Evolutionary conservation across 2,329 filamentous ascomycete genomes (phyloP).

Genomic region (Penicillium frequentans): DNA sequence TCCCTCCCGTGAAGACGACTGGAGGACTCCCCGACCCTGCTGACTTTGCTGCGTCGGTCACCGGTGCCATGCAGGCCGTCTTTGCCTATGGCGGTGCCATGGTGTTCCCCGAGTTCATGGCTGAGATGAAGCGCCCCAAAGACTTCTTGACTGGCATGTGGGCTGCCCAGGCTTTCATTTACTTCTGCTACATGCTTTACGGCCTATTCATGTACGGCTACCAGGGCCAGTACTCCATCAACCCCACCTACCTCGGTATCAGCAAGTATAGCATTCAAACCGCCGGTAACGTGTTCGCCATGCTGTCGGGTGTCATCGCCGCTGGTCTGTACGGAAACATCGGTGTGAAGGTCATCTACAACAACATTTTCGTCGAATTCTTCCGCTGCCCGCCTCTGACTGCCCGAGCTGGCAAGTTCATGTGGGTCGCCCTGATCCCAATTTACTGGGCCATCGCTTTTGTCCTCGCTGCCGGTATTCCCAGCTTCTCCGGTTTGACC

Average conservation of each 20-base stretch:
- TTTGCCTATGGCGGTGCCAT: conserved; percentile 44
- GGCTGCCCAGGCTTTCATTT: conserved; percentile 39
- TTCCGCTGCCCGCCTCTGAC: conserved; percentile 52
- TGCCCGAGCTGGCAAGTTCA: conserved; percentile 49
- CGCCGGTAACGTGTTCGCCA: conserved; percentile 45
- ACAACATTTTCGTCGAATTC: conserved; percentile 53
- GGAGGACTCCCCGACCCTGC: conserved; percentile 29
- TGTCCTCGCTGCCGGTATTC: conserved; percentile 55
- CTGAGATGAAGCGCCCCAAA: conserved; percentile 38
- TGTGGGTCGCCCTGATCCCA: conserved; percentile 54
- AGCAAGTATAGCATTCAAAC: conserved; percentile 51
- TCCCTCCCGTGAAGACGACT: conserved; percentile 37
- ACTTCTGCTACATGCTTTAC: conserved; percentile 36
- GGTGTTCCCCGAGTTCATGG: conserved; percentile 49
- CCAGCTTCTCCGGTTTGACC: conserved; percentile 51
- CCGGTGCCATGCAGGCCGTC: conserved; percentile 20
- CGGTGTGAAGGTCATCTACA: conserved; percentile 51
- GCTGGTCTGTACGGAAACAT: conserved; percentile 53
- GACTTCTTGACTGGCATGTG: conserved; percentile 40
- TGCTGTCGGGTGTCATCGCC: conserved; percentile 49
- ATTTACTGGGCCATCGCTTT: conserved; percentile 61
- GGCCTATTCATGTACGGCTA: conserved; percentile 33
- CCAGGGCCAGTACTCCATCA: conserved; percentile 50
- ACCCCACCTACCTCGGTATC: conserved; percentile 28
- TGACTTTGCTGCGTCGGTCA: conserved; percentile 6